These are phyloP conservation scores for Kazachstania sp. DNA, from an alignment of 1,139 yeast species.

Conservation along the genomic window DNA sequence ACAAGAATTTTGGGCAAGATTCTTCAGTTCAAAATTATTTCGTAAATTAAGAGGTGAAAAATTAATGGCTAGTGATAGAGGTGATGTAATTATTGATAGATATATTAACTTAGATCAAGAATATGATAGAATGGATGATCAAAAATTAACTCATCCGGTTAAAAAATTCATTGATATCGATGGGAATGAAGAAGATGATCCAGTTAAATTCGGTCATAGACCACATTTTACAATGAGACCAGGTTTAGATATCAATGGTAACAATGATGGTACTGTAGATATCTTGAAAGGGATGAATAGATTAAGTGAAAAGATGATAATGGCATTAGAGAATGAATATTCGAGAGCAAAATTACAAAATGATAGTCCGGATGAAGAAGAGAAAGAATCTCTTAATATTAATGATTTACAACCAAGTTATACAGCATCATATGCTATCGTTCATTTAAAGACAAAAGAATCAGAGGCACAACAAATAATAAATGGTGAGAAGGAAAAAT, in stretches of 20 bases:
- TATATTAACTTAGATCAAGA: constrained; percentile 60
- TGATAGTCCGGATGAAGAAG: constrained; percentile 29
- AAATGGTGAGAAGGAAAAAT: background rate
- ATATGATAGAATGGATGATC: constrained; percentile 35
- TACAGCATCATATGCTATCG: constrained; percentile 46
- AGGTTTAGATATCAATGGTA: constrained; percentile 44
- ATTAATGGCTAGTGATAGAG: constrained; percentile 63
- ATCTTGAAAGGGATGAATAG: constrained; percentile 84
- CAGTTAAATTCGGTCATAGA: constrained; percentile 65
- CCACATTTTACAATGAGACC: constrained; percentile 89
- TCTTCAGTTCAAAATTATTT: constrained; percentile 81
- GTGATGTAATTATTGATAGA: constrained; percentile 78
- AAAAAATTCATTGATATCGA: constrained; percentile 61
- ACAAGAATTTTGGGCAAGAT: constrained; percentile 96
- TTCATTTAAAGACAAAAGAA: constrained; percentile 38
- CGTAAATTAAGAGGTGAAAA: constrained; percentile 86
- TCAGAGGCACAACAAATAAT: constrained; percentile 22
- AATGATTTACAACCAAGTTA: constrained; percentile 37
- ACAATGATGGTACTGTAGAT: constrained; percentile 40
- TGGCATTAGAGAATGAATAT: constrained; percentile 40
- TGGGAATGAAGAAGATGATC: constrained; percentile 76
- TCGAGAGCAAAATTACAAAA: constrained; percentile 30
- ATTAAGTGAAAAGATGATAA: constrained; percentile 73
- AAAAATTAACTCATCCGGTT: constrained; percentile 36
- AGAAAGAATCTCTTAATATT: constrained; percentile 46